A percentile compares a stretch with the other conserved stretches of the same genome.
Conservation (phyloP, 495 filamentous ascomycete genomes). For the Penicillium chermesinum region DNA sequence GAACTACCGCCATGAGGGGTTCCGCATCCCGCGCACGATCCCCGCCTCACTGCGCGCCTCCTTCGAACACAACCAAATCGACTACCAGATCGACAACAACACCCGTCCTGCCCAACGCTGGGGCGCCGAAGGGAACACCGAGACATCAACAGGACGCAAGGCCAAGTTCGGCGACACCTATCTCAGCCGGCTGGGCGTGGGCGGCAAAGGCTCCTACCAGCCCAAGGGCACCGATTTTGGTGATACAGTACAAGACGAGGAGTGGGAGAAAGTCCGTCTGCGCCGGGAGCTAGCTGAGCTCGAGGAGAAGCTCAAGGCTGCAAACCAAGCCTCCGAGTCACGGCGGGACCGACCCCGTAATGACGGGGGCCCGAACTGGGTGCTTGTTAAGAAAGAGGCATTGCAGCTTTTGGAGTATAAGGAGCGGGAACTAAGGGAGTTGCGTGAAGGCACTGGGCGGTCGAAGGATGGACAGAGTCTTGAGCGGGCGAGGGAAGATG, state of each 20-base stretch:
- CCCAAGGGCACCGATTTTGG: conserved; percentile 82
- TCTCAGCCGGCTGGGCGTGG: conserved; percentile 79
- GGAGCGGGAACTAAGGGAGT: conserved; percentile 45
- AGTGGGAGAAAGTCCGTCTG: conserved; percentile 95
- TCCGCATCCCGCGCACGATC: conserved; percentile 86
- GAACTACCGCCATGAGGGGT: conserved; percentile 91
- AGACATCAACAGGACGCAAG: conserved; percentile 78
- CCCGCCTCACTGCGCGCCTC: conserved; percentile 82
- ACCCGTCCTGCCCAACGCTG: conserved; percentile 58
- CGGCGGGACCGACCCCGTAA: conserved; percentile 54
- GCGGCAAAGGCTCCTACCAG: conserved; percentile 65
- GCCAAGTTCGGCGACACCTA: conserved; percentile 97
- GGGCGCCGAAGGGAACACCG: conserved; percentile 63
- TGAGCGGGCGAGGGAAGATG: conserved; percentile 39
- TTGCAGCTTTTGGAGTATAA: conserved; percentile 71
- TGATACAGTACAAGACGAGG: conserved; percentile 67
- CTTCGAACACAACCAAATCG: conserved; percentile 91
- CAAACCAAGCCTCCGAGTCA: conserved; percentile 61
- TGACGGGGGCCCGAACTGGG: conserved; percentile 48
- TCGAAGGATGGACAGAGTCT: conserved; percentile 40
- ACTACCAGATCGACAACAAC: conserved; percentile 84
- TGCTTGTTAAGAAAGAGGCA: conserved; percentile 86
- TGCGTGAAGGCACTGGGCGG: conserved; percentile 40
- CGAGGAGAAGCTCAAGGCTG: conserved; percentile 73
- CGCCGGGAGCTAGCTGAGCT: conserved; percentile 86